Percentiles rank a stretch among this genome's conserved stretches.
These are phyloP conservation scores for Pseudomassariella vexata DNA, from an alignment of 2,329 filamentous ascomycete genomes.

Conservation along the genomic window DNA sequence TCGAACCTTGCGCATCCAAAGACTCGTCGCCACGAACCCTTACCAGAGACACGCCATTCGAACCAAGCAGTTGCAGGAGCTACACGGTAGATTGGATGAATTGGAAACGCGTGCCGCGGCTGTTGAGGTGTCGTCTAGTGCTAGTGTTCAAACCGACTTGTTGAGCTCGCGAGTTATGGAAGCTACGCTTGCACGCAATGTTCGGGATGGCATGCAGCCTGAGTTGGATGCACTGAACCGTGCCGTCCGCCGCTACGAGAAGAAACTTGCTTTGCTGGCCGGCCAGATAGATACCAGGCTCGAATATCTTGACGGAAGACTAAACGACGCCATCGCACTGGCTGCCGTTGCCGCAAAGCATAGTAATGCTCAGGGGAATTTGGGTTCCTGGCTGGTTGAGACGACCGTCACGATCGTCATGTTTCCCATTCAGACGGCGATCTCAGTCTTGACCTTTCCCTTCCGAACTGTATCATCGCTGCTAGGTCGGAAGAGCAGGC, in stretches of 20 bases:
- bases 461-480: slow-evolving; percentile 31
- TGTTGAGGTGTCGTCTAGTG: slow-evolving; percentile 17
- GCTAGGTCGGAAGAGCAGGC: slow-evolving; percentile 23
- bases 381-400: slow-evolving; percentile 32
- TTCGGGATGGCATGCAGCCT: slow-evolving; percentile 14
- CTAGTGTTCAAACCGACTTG: slow-evolving; percentile 16
- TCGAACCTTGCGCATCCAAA: slow-evolving; percentile 76
- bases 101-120: slow-evolving; percentile 56
- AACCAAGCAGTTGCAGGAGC: slow-evolving; percentile 42
- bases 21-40: slow-evolving; percentile 55
- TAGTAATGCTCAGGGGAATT: slow-evolving; percentile 29
- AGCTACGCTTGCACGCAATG: slow-evolving; percentile 13
- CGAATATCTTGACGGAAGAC: slow-evolving; percentile 60
- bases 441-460: slow-evolving; percentile 36
- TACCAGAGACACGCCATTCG: slow-evolving; percentile 31
- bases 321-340: slow-evolving; percentile 75
- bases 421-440: slow-evolving; percentile 34
- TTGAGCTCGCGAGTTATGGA: slow-evolving; percentile 12
- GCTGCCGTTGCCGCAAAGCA: slow-evolving; percentile 66
- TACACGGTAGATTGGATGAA: slow-evolving; percentile 62
- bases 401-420: slow-evolving; percentile 26
- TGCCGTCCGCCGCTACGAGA: slow-evolving; percentile 86
- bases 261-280: slow-evolving; percentile 70
- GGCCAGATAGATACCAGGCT: slow-evolving; percentile 73
- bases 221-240: slow-evolving; percentile 77